These are phyloP conservation scores for Eucalyptus regnans DNA, from an alignment of 345 rosid species.

Conservation along the genomic window DNA sequence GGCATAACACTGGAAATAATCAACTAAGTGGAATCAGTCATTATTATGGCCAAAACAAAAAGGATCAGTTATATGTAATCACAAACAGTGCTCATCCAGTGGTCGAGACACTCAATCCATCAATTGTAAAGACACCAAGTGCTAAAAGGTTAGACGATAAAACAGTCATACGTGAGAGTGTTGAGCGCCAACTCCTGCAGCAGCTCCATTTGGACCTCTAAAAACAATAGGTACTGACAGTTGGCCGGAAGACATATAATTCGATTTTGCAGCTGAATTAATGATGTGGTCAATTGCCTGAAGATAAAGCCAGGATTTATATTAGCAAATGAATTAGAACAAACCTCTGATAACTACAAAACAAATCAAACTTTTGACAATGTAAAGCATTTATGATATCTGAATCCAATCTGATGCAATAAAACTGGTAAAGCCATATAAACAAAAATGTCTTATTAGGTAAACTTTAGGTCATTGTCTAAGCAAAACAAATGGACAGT, in stretches of 20 bases:
- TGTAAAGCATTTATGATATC: neutral
- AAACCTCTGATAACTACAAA: neutral
- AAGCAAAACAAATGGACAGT: neutral
- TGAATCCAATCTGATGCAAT: neutral
- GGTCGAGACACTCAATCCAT: neutral
- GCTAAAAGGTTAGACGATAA: neutral
- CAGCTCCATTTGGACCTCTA: conserved; percentile 99
- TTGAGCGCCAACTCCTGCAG: conserved; percentile 98
- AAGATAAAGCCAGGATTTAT: neutral
- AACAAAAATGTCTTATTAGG: neutral
- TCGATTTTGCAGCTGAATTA: conserved; percentile 91
- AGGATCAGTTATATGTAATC: neutral
- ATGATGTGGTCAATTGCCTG: conserved; percentile 98
- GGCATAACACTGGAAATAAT: conserved; percentile 71
- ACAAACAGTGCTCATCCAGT: neutral
- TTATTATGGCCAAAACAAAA: neutral
- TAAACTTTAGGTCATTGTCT: neutral
- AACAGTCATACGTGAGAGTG: conserved; percentile 68
- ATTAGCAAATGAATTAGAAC: neutral
- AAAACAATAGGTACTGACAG: conserved; percentile 82
- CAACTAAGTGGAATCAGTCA: neutral
- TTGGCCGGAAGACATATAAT: conserved; percentile 94
- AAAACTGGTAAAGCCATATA: neutral
- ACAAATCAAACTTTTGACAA: neutral
- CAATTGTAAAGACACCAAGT: neutral